Conservation (phyloP, 352 stramenopile species). For the Pythium biforme region DNA sequence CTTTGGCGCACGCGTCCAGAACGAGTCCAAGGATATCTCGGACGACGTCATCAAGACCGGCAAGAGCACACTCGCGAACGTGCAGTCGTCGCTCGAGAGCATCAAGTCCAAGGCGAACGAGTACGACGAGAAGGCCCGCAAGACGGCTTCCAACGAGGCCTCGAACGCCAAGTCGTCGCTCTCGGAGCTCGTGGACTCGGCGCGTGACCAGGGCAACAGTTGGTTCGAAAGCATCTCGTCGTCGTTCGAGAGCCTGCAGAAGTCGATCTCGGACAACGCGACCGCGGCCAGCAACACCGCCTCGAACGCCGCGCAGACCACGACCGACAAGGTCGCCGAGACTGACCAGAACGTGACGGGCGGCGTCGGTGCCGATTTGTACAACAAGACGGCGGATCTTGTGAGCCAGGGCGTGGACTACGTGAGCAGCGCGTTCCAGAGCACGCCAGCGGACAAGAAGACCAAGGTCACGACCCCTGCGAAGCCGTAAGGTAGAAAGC, state of each 20-base stretch:
- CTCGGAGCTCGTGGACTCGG: constrained; percentile 52
- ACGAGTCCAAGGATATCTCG: constrained; percentile 48
- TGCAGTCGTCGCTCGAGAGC: background rate
- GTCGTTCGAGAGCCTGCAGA: constrained; percentile 41
- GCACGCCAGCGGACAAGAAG: constrained; percentile 38
- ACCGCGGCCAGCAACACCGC: constrained; percentile 29
- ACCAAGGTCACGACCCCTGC: constrained; percentile 23
- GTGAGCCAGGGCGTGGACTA: constrained; percentile 53
- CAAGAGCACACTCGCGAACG: constrained; percentile 46
- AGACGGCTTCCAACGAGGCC: constrained; percentile 39
- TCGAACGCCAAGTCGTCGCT: constrained; percentile 37
- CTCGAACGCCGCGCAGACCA: constrained; percentile 33
- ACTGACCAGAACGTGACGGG: constrained; percentile 68
- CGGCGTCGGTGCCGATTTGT: constrained; percentile 52
- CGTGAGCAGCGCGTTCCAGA: constrained; percentile 52
- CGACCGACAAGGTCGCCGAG: constrained; percentile 30
- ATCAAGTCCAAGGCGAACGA: constrained; percentile 41
- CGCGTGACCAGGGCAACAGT: constrained; percentile 43
- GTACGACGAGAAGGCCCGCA: constrained; percentile 43
- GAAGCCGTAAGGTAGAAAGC: constrained; percentile 15
- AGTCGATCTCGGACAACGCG: constrained; percentile 19
- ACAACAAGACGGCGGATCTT: constrained; percentile 38
- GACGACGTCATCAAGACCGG: constrained; percentile 39
- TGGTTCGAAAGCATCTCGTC: constrained; percentile 58
- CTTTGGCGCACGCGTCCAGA: constrained; percentile 47